These are phyloP conservation scores for Chondrus crispus DNA, from an alignment of 23 red algal species.

Conservation along the genomic window DNA sequence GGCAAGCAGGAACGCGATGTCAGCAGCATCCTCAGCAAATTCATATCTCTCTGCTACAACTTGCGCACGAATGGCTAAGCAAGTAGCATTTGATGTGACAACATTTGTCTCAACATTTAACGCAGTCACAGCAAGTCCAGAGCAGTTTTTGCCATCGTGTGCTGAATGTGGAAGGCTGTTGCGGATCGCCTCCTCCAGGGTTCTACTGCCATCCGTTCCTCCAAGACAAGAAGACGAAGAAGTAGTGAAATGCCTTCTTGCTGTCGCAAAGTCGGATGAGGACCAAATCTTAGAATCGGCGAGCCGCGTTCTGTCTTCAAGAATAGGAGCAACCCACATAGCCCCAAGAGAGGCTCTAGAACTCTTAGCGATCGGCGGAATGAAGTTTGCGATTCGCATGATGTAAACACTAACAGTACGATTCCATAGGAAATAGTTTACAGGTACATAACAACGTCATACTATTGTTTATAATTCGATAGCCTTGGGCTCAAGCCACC, in stretches of 20 bases:
- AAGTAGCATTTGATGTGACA: conserved; percentile 37
- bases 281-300: neutral
- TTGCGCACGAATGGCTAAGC: conserved; percentile 46
- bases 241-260: conserved; percentile 5
- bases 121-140: conserved; percentile 27
- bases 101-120: conserved; percentile 50
- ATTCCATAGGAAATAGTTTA: too few relatives aligned
- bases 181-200: conserved; percentile 30
- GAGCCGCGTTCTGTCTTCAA: conserved; percentile 7
- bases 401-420: conserved; percentile 39
- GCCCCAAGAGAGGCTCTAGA: conserved; percentile 47
- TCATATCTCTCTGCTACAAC: conserved; percentile 14
- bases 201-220: conserved; percentile 20
- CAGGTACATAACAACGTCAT: too few relatives aligned
- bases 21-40: conserved; percentile 39
- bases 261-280: neutral
- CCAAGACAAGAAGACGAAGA: conserved; percentile 33
- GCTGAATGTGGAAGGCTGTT: conserved; percentile 28
- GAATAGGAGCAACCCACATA: conserved; percentile 22
- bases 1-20: conserved; percentile 55
- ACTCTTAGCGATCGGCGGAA: conserved; percentile 30
- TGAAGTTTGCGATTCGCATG: conserved; percentile 45
- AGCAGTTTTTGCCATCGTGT: conserved; percentile 34
- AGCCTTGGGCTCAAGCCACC: too few relatives aligned
- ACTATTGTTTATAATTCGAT: too few relatives aligned